Evolutionary conservation across 2,329 filamentous ascomycete species (phyloP), one percentile per base, ranked within the genome.

Genomic region (Hypoxylon sp.): DNA sequence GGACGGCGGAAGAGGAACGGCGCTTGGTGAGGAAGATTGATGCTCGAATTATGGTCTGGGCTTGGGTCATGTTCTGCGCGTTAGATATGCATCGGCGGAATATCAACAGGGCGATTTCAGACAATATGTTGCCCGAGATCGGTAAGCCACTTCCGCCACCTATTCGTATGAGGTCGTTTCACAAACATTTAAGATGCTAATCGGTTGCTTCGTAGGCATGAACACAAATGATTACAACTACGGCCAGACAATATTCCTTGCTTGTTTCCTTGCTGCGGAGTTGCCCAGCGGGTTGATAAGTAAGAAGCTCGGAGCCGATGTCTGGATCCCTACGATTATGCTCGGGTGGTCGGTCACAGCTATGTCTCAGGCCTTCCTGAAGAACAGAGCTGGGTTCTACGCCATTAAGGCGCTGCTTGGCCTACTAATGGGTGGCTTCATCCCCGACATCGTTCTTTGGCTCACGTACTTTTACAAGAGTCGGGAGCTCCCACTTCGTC

Each of bases 391-490:
- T 1, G 72, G 69, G n/a, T 80, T 77, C 68, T 80, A 78, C 32
- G 73, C 74, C 1, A 78, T 76, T 2, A 76, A 77, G 2, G 74
- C 74, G 0, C 70, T 80, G 0, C 76, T 88, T 0, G 86, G 84
- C 3, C 76, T 88, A 1, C 79, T 87, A 56, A 83, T 87, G 76
- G 87, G 87, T 21, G 88, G 87, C 0, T 91, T 91, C 69, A 90
- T 91, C 54, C 87, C 88, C 0, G 88, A 89, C 65, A 87, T 88
- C 21, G 86, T 92, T 13, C 80, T 92, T 0, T 93, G 91, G 78
- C 82, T 93, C 4, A 90, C 88, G 2, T 94, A 94, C 78, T 94
- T 91, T 79, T 94, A 93, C 80, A 93, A 88, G 50, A 88, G 88
- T 0, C 84, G 84, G 57, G 92, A 94, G 76, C 82, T 94, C 0